These are phyloP conservation scores for Epichloe aotearoae DNA, from an alignment of 2,329 filamentous ascomycete genomes.

Conservation along the genomic window DNA sequence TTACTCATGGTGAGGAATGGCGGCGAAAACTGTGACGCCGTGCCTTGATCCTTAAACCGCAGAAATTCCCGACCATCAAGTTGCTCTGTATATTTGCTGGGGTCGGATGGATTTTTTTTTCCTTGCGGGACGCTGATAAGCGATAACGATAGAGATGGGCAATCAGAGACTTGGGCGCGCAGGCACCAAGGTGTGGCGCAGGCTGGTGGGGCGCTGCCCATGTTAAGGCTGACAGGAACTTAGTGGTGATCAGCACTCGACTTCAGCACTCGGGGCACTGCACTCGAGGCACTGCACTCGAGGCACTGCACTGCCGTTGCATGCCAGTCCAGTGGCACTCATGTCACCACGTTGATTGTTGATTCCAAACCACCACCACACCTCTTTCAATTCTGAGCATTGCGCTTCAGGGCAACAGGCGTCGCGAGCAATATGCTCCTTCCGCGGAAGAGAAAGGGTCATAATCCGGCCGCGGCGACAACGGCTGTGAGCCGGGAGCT, in stretches of 20 bases:
- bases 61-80: slow-evolving; percentile 11
- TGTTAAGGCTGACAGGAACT: too few species aligned
- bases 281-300: neutral
- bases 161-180: neutral
- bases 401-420: neutral
- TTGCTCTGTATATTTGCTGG: neutral
- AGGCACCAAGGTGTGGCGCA: slow-evolving; percentile 4
- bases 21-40: neutral
- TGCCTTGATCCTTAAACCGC: neutral
- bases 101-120: slow-evolving; percentile 2
- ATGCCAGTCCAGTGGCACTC: neutral
- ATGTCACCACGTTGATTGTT: neutral
- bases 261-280: neutral
- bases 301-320: neutral
- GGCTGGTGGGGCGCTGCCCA: neutral
- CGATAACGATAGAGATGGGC: slow-evolving; percentile 9
- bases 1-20: slow-evolving; percentile 33
- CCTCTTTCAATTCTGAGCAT: neutral
- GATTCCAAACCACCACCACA: neutral
- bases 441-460: slow-evolving; percentile 21
- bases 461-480: slow-evolving; percentile 14
- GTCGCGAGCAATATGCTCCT: slow-evolving; percentile 16
- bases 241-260: neutral
- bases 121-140: slow-evolving; percentile 16
- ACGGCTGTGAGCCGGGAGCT: slow-evolving; percentile 9